Evolutionary conservation across 768 basidiomycete species (phyloP).

Genomic region (Neoboletus subvelutipes): DNA sequence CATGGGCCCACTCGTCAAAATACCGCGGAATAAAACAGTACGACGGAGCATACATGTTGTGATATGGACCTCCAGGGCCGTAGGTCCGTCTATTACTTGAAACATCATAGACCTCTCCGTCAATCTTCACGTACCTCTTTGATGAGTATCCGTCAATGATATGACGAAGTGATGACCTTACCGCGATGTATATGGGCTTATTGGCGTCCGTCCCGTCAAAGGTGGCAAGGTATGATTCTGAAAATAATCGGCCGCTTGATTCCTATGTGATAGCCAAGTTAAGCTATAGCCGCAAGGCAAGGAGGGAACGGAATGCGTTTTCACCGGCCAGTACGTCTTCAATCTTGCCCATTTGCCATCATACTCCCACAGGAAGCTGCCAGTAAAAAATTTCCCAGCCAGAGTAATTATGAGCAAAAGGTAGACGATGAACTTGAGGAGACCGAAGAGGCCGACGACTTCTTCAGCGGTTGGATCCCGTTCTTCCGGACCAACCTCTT

Average conservation of each 20-base stretch:
- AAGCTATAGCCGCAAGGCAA: background rate
- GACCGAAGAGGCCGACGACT: conserved; percentile 61
- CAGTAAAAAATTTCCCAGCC: conserved; percentile 81
- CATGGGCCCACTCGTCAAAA: conserved; percentile 20
- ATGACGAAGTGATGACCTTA: conserved; percentile 37
- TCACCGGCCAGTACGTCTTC: conserved; percentile 67
- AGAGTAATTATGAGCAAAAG: conserved; percentile 52
- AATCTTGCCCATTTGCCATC: conserved; percentile 60
- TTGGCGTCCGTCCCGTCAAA: conserved; percentile 69
- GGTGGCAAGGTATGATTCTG: conserved; percentile 60
- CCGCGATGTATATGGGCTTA: conserved; percentile 82
- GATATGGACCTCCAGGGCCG: conserved; percentile 86
- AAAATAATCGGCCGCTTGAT: conserved; percentile 68
- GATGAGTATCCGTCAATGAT: conserved; percentile 5
- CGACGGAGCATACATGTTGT: conserved; percentile 52
- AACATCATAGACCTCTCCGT: conserved; percentile 92
- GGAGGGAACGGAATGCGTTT: background rate
- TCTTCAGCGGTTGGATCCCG: conserved; percentile 68
- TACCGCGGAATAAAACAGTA: conserved; percentile 15
- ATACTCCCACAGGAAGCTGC: conserved; percentile 85
- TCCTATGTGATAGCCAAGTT: conserved; percentile 28
- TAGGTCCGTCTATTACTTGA: conserved; percentile 72
- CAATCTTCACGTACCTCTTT: conserved; percentile 54
- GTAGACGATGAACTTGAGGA: conserved; percentile 70
- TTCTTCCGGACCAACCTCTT: conserved; percentile 70